Conservation (phyloP, 345 rosid species). For the Schrenkiella parvula region DNA sequence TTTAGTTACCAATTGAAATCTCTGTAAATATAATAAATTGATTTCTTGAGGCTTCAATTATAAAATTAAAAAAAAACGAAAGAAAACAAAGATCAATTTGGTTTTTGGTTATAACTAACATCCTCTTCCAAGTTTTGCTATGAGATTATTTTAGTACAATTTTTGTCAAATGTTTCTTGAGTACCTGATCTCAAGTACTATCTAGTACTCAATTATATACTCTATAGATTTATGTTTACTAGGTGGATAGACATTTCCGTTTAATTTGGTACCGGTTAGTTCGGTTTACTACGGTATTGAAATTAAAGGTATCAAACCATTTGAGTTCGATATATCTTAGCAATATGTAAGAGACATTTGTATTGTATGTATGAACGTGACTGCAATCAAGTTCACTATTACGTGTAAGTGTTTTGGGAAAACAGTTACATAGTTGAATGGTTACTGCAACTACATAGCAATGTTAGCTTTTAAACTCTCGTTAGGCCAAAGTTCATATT, state of each 20-base stretch:
- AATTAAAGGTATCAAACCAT: background rate
- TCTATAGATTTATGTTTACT: background rate
- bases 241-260: background rate
- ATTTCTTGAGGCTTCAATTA: background rate
- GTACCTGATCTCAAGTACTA: background rate
- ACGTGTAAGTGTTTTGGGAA: background rate
- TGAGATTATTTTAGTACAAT: background rate
- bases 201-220: background rate
- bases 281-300: background rate
- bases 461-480: background rate
- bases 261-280: background rate
- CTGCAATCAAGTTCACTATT: background rate
- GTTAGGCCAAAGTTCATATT: background rate
- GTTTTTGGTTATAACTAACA: background rate
- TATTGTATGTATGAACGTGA: background rate
- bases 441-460: background rate
- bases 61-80: background rate
- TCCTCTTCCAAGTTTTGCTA: background rate
- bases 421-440: background rate
- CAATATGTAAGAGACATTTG: background rate
- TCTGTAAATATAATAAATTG: conserved; percentile 1
- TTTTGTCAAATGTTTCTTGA: background rate
- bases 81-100: background rate
- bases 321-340: background rate
- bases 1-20: background rate